Percentiles rank a stretch among this genome's conserved stretches.
Evolutionary conservation across 2,329 filamentous ascomycete genomes (phyloP).

Genomic region (Cercospora citrullina): DNA sequence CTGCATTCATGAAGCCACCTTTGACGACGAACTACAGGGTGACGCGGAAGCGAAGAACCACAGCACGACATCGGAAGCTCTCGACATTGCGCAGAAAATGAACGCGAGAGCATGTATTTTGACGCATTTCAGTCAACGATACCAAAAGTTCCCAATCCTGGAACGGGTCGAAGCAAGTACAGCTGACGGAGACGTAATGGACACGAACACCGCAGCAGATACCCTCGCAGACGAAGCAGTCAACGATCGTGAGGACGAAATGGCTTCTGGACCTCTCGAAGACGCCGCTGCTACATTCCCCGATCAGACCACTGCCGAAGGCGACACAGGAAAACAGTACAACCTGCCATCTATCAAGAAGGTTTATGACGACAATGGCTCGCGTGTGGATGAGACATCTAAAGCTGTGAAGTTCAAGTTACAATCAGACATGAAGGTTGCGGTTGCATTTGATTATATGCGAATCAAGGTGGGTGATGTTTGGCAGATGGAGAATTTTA

Average conservation of each 20-base stretch:
- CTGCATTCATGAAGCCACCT: slow-evolving; percentile 93
- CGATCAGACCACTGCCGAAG: slow-evolving; percentile 18
- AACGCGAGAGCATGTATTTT: slow-evolving; percentile 74
- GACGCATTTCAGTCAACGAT: slow-evolving; percentile 94
- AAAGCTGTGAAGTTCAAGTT: slow-evolving; percentile 41
- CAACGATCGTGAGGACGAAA: slow-evolving; percentile 20
- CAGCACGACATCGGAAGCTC: slow-evolving; percentile 81
- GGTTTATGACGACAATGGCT: not conserved
- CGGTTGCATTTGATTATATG: slow-evolving; percentile 81
- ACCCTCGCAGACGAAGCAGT: not conserved
- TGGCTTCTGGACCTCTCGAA: slow-evolving; percentile 32
- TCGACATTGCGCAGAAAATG: slow-evolving; percentile 77
- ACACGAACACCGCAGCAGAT: slow-evolving; percentile 14
- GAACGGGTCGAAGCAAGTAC: slow-evolving; percentile 42
- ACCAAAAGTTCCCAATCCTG: slow-evolving; percentile 69
- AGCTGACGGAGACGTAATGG: slow-evolving; percentile 23
- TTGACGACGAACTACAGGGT: slow-evolving; percentile 76
- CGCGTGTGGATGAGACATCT: slow-evolving; percentile 1
- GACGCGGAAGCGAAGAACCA: slow-evolving; percentile 89
- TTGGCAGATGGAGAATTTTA: slow-evolving; percentile 62
- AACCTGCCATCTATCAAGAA: slow-evolving; percentile 22
- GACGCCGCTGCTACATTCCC: slow-evolving; percentile 32
- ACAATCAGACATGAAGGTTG: slow-evolving; percentile 60
- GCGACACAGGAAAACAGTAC: slow-evolving; percentile 25
- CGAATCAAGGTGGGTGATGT: slow-evolving; percentile 70